Percentiles rank a stretch among this genome's conserved stretches.
Conservation (phyloP, 139 green algal genomes). For the Eudorina sp. region DNA sequence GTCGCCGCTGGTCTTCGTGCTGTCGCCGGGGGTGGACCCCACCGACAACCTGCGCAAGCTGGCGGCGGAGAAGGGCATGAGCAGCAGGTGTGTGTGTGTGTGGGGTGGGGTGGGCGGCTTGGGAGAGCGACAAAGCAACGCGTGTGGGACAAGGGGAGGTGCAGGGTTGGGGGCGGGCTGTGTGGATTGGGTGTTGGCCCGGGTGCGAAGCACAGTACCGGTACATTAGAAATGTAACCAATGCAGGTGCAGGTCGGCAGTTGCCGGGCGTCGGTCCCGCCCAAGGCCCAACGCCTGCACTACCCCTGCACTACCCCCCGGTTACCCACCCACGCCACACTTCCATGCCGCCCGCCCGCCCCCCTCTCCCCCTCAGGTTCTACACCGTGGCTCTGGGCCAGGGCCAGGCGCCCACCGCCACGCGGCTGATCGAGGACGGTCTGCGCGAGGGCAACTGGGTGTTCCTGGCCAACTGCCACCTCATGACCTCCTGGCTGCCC, state of each 20-base stretch:
- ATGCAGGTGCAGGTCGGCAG: no score
- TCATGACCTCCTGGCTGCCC: conserved; percentile 92
- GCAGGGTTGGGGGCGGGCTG: no score
- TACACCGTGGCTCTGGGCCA: conserved; percentile 86
- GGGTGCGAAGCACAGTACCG: no score
- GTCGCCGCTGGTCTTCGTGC: conserved; percentile 88
- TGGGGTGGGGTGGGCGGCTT: background rate
- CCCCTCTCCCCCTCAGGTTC: conserved; percentile 65
- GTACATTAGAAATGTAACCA: no score
- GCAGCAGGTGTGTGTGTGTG: background rate
- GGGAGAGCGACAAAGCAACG: no score
- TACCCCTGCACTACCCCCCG: no score
- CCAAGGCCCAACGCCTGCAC: no score
- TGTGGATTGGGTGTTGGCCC: no score
- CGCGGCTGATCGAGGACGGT: conserved; percentile 84
- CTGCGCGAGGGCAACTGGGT: conserved; percentile 85
- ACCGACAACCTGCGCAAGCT: conserved; percentile 85
- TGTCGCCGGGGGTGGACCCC: conserved; percentile 87
- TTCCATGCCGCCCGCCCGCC: background rate
- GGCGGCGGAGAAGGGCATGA: conserved; percentile 67
- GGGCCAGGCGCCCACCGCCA: conserved; percentile 82
- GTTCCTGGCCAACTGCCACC: conserved; percentile 93
- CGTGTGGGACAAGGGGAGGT: no score
- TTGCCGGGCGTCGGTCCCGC: no score
- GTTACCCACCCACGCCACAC: no score